A percentile compares a stretch with the other conserved stretches of the same genome.
phyloP scores from a whole-genome alignment of 805 yeast species.

The Wickerhamomyces subpelliculosus region DNA sequence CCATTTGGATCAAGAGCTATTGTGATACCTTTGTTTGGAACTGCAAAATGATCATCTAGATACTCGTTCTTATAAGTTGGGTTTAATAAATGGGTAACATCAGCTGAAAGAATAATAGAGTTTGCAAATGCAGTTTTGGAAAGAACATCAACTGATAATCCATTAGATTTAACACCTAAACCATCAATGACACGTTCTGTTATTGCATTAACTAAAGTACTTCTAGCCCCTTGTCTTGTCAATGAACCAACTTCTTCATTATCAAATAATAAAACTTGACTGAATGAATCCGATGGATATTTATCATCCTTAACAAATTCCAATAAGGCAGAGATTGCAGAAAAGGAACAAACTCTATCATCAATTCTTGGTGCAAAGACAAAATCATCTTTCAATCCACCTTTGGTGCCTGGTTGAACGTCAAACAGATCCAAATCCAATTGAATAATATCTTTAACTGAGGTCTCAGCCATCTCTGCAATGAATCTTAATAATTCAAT shows the following conservation, averaged over 20 bases:
- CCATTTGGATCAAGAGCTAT: slow-evolving; percentile 73
- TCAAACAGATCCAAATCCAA: slow-evolving; percentile 77
- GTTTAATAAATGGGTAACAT: slow-evolving; percentile 75
- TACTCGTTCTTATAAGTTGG: slow-evolving; percentile 70
- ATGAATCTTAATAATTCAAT: slow-evolving; percentile 61
- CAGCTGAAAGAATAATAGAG: slow-evolving; percentile 75
- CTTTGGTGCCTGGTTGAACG: slow-evolving; percentile 70
- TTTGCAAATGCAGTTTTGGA: slow-evolving; percentile 53
- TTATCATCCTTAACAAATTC: slow-evolving; percentile 33
- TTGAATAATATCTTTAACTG: slow-evolving; percentile 56
- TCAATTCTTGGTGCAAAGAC: slow-evolving; percentile 79
- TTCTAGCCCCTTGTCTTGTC: slow-evolving; percentile 76
- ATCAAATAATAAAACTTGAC: slow-evolving; percentile 62
- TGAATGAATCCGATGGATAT: slow-evolving; percentile 34
- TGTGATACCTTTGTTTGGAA: slow-evolving; percentile 71
- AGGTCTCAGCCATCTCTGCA: slow-evolving; percentile 51
- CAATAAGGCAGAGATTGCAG: slow-evolving; percentile 58
- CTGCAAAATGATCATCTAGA: slow-evolving; percentile 71
- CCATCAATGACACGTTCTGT: slow-evolving; percentile 41
- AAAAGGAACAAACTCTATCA: slow-evolving; percentile 74
- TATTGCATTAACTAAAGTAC: slow-evolving; percentile 63
- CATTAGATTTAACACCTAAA: slow-evolving; percentile 9
- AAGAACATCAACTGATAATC: slow-evolving; percentile 18
- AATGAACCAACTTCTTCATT: slow-evolving; percentile 82
- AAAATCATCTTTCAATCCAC: slow-evolving; percentile 74